Conservation (phyloP, 108 stramenopile species). For the Skeletonema potamos region DNA sequence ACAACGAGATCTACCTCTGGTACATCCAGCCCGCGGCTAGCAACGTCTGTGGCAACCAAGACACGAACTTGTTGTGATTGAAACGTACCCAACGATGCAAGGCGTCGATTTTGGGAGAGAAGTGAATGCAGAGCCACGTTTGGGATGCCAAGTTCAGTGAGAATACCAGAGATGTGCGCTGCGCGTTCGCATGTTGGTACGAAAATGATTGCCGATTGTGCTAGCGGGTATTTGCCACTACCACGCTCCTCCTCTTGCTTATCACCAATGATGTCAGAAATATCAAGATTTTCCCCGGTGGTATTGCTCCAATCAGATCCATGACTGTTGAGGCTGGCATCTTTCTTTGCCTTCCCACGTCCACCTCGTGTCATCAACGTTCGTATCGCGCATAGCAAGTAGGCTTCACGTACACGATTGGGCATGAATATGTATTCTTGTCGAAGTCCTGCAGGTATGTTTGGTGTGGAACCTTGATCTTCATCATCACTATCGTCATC, state of each 20-base stretch:
- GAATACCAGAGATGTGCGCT: conserved; percentile 87
- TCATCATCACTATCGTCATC: conserved; percentile 31
- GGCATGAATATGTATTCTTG: conserved; percentile 98
- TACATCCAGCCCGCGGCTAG: conserved; percentile 95
- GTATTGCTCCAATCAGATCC: conserved; percentile 35
- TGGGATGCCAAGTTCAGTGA: conserved; percentile 83
- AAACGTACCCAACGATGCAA: conserved; percentile 91
- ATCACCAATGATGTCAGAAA: conserved; percentile 16
- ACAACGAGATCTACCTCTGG: conserved; percentile 96
- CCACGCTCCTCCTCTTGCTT: conserved; percentile 49
- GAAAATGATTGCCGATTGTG: conserved; percentile 92
- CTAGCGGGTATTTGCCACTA: conserved; percentile 46
- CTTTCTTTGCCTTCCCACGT: conserved; percentile 38
- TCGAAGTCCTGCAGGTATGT: conserved; percentile 83
- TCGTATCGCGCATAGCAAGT: conserved; percentile 74
- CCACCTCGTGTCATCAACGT: conserved; percentile 80
- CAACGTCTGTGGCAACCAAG: conserved; percentile 98
- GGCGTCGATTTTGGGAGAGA: conserved; percentile 86
- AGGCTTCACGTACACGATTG: conserved; percentile 81
- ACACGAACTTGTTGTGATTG: conserved; percentile 87
- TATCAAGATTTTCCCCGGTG: conserved; percentile 15
- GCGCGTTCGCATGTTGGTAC: conserved; percentile 94
- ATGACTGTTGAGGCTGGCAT: neutral
- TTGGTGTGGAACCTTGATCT: conserved; percentile 49
- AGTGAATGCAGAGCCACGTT: conserved; percentile 94